Evolutionary conservation across 2,329 filamentous ascomycete species (phyloP).

Genomic region (Penicillium sp.): DNA sequence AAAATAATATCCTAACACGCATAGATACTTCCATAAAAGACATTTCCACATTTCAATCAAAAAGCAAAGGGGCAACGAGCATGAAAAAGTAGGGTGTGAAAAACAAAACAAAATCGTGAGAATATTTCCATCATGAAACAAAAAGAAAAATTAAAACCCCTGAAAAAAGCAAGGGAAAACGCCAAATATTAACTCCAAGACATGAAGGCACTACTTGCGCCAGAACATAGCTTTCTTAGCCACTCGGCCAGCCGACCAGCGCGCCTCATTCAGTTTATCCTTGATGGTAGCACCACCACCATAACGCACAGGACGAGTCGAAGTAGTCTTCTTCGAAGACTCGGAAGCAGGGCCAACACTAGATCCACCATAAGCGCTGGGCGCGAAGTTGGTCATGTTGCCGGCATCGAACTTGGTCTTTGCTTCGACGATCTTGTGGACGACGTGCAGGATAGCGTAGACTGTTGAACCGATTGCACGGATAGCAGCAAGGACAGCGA

Average conservation of each 20-base stretch:
- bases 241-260: slow-evolving; percentile 37
- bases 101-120: slow-evolving; percentile 15
- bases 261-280: slow-evolving; percentile 38
- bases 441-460: slow-evolving; percentile 78
- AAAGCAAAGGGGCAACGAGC: neutral
- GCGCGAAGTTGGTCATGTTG: slow-evolving; percentile 32
- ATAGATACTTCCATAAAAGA: slow-evolving; percentile 18
- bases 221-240: slow-evolving; percentile 42
- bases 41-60: slow-evolving; percentile 16
- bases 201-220: slow-evolving; percentile 31
- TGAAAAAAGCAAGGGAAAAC: slow-evolving; percentile 1
- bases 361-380: slow-evolving; percentile 24
- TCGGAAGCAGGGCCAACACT: slow-evolving; percentile 24
- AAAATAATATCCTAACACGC: slow-evolving; percentile 1
- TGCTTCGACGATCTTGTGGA: slow-evolving; percentile 86
- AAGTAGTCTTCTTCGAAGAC: slow-evolving; percentile 1
- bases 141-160: slow-evolving; percentile 13
- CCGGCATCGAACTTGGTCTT: slow-evolving; percentile 62
- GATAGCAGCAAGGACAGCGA: slow-evolving; percentile 84
- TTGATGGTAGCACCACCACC: slow-evolving; percentile 35
- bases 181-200: slow-evolving; percentile 1
- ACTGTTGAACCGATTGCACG: slow-evolving; percentile 78
- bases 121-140: slow-evolving; percentile 27
- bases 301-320: slow-evolving; percentile 28
- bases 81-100: neutral